Conservation (phyloP, 2,329 filamentous ascomycete species). For the Thelonectria rubi region DNA sequence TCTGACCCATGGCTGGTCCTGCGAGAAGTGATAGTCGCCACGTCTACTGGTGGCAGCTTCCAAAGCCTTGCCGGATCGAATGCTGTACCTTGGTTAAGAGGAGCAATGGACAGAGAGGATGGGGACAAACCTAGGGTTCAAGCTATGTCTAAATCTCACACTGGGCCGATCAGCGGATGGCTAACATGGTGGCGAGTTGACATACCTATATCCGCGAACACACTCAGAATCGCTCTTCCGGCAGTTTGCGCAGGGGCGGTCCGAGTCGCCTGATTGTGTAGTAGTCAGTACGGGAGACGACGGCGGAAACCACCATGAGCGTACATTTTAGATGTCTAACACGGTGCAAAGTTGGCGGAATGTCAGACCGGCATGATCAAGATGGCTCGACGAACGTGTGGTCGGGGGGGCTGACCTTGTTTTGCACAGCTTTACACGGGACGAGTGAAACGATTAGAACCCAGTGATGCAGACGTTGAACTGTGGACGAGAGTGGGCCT, state of each 20-base stretch:
- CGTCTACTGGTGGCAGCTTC: slow-evolving; percentile 25
- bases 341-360: not conserved
- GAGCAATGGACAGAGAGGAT: not conserved
- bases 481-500: slow-evolving; percentile 3
- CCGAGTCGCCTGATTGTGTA: slow-evolving; percentile 31
- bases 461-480: not conserved
- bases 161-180: not conserved
- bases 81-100: slow-evolving; percentile 27
- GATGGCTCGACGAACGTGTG: slow-evolving; percentile 9
- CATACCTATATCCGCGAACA: slow-evolving; percentile 40
- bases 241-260: slow-evolving; percentile 40
- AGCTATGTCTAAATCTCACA: no score
- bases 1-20: slow-evolving; percentile 43
- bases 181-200: not conserved
- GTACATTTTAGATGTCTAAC: slow-evolving; percentile 39
- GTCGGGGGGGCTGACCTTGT: slow-evolving; percentile 33
- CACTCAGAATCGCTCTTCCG: slow-evolving; percentile 40
- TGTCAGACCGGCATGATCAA: slow-evolving; percentile 4
- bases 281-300: slow-evolving; percentile 17
- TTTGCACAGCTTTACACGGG: slow-evolving; percentile 31
- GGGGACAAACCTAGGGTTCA: no score
- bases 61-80: slow-evolving; percentile 30
- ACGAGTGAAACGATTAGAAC: slow-evolving; percentile 11
- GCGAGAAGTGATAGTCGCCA: slow-evolving; percentile 36
- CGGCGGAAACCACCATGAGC: not conserved